Percentiles rank a stretch among this genome's conserved stretches.
phyloP scores from a whole-genome alignment of 2,329 filamentous ascomycete genomes.

The Ophiocordyceps camponoti-leonardi region DNA sequence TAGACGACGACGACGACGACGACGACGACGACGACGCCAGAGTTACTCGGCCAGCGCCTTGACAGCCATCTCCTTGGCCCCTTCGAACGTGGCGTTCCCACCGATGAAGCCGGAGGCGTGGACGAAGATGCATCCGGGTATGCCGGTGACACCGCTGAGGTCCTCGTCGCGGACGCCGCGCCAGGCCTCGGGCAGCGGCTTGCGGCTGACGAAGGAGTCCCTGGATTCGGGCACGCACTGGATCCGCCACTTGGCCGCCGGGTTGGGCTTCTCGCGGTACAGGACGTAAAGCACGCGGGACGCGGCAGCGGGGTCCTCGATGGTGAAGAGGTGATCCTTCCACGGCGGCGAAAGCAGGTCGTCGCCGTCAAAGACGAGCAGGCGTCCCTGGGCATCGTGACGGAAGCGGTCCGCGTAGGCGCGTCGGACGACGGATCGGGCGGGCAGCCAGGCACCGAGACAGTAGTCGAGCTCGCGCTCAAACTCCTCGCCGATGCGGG shows the following conservation, averaged over 20 bases:
- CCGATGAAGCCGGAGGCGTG: constrained; percentile 94
- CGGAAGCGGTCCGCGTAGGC: constrained; percentile 55
- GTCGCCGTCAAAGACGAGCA: constrained; percentile 57
- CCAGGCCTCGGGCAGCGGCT: constrained; percentile 82
- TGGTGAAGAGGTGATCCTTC: constrained; percentile 87
- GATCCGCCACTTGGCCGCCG: constrained; percentile 77
- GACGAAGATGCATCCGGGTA: constrained; percentile 72
- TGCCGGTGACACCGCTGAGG: constrained; percentile 53
- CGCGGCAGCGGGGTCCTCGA: constrained; percentile 52
- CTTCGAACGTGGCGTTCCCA: constrained; percentile 82
- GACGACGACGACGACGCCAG: too few relatives aligned
- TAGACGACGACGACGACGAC: too few relatives aligned
- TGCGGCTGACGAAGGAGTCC: constrained; percentile 81
- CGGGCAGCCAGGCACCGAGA: constrained; percentile 67
- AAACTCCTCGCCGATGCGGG: constrained; percentile 81
- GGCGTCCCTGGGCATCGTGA: constrained; percentile 56
- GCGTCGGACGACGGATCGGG: constrained; percentile 57
- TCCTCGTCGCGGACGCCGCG: constrained; percentile 77
- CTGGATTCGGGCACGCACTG: constrained; percentile 76
- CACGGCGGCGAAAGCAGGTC: constrained; percentile 60
- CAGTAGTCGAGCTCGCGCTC: constrained; percentile 64
- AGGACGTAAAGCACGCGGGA: constrained; percentile 61
- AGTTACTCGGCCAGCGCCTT: constrained; percentile 42
- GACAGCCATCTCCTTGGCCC: constrained; percentile 68
- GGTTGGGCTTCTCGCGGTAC: constrained; percentile 66